Conservation (phyloP, 495 filamentous ascomycete genomes). For the Hypomontagnella submonticulosa region DNA sequence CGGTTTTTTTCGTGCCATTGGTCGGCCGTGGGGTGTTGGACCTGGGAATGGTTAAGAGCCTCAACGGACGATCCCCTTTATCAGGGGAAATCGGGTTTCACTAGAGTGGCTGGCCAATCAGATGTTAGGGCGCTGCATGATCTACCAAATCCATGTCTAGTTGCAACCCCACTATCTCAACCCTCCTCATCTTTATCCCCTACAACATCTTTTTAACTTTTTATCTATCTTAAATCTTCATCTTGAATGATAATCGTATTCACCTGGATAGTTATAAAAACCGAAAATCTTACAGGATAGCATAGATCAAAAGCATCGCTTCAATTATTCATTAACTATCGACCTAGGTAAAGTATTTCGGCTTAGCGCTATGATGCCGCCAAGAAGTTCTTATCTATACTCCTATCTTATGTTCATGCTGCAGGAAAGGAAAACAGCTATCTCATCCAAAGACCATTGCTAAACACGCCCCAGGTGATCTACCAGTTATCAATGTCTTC, state of each 20-base stretch:
- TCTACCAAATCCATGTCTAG: conserved; percentile 39
- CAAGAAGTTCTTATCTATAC: neutral
- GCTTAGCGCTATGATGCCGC: neutral
- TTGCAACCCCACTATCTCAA: conserved; percentile 32
- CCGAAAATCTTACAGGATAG: neutral
- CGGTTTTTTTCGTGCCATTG: conserved; percentile 20
- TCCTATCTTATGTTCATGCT: neutral
- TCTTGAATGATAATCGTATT: neutral
- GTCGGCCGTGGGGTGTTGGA: conserved; percentile 3
- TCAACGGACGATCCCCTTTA: conserved; percentile 36
- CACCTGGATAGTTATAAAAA: neutral
- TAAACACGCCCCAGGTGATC: no score
- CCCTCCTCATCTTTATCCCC: conserved; percentile 18
- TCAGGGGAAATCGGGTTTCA: conserved; percentile 43
- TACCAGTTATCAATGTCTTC: neutral
- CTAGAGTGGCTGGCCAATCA: conserved; percentile 39
- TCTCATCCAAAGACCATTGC: no score
- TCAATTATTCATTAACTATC: conserved; percentile 18
- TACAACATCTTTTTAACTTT: neutral
- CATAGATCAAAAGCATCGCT: no score
- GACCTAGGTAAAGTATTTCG: neutral
- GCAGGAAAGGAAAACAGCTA: conserved; percentile 2
- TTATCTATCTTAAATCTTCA: neutral
- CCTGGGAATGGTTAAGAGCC: conserved; percentile 33
- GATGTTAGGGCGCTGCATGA: conserved; percentile 30